Conservation (phyloP, 1,284 basidiomycete genomes). For the Leccinum fuscescens region DNA sequence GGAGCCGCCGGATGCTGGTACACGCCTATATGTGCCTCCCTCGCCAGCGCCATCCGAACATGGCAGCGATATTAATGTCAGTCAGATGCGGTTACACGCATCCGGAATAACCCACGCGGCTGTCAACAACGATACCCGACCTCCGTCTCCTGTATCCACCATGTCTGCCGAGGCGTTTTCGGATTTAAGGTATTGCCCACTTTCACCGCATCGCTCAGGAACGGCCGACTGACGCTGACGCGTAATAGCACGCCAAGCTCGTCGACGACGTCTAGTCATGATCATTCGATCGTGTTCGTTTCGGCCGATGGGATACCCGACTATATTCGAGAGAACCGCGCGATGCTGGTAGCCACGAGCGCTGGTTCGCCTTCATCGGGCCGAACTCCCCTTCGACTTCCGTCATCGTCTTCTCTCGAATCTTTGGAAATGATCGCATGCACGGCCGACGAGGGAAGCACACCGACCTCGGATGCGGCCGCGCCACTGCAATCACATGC, state of each 20-base stretch:
- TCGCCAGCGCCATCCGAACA: conserved; percentile 33
- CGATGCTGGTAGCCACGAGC: conserved; percentile 32
- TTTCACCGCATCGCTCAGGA: neutral
- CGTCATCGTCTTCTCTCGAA: conserved; percentile 19
- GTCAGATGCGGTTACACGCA: neutral
- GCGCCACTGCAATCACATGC: neutral
- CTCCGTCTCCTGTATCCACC: conserved; percentile 13
- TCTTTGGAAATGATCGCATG: conserved; percentile 4
- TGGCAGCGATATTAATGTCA: conserved; percentile 18
- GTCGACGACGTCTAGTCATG: conserved; percentile 14
- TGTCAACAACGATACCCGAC: conserved; percentile 5
- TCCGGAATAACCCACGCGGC: conserved; percentile 2
- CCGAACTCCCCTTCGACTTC: conserved; percentile 16
- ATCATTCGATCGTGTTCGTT: conserved; percentile 28
- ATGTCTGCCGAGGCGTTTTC: conserved; percentile 12
- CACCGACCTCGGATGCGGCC: neutral
- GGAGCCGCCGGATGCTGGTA: neutral
- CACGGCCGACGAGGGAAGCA: neutral
- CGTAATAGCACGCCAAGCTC: conserved; percentile 12
- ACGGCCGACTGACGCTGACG: conserved; percentile 7
- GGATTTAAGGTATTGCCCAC: conserved; percentile 18
- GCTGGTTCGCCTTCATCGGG: conserved; percentile 25
- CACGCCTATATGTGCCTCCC: conserved; percentile 13
- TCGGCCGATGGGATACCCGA: conserved; percentile 33
- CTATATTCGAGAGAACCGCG: conserved; percentile 32